Evolutionary conservation across 257 asterid genomes (phyloP), one percentile per base, ranked within the genome.

Genomic region (Henckelia pumila): DNA sequence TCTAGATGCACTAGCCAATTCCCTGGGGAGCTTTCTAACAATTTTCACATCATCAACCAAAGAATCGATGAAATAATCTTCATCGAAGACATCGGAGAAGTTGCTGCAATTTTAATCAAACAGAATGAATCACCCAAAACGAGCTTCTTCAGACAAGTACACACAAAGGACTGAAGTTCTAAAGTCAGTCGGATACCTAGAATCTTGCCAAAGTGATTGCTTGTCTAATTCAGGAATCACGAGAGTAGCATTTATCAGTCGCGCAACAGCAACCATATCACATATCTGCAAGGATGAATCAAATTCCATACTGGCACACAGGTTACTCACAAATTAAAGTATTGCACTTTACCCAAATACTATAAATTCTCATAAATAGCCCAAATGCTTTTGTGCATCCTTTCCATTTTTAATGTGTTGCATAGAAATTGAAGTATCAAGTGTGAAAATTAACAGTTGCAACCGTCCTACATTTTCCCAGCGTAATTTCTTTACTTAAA

Each of bases 181-280:
- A 35, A 24, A 32, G 23, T 37, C 50, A 23, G 60, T 30, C 56
- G 16, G 9, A 33, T 75, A 89, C 98, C 98, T 92, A 23, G 98
- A 80, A 77, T 92, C 98, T 67, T 85, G 91, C 98, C 98, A 92
- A 75, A 89, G 77, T 33, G 97, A 92, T 76, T 87, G 91, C 78
- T 92, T 92, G 77, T 92, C 98, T 57, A 92, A 87, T 76, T 90
- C 95, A 65, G 98, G 98, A 80, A 92, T 92, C 82, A 92, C 94
- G 24, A 92, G 97, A 44, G 98, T 89, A 23, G 98, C 98, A 83
- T 92, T 89, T 74, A 92, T 82, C 60, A 92, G 80, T 44, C 88
- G 96, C 64, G 98, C 96, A 77, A 92, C 90, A 73, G 96, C 98
- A 79, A 92, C 98, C 98, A 92, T 92, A 80, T 92, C 98, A 67